Conservation (phyloP, 208 protist species). For the Sergeia podlipaevii region DNA sequence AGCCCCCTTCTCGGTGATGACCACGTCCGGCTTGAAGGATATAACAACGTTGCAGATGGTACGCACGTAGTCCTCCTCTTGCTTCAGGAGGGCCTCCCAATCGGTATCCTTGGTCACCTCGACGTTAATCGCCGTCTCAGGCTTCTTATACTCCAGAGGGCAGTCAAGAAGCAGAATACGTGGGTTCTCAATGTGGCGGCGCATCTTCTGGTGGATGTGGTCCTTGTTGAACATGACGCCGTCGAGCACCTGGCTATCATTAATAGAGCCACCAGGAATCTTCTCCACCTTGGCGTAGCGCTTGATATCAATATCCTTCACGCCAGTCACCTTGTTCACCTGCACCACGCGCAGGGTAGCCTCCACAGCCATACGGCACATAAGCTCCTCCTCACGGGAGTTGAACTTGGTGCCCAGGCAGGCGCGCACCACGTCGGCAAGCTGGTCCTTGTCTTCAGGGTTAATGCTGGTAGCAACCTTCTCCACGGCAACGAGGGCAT, state of each 20-base stretch:
- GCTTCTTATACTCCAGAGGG: slow-evolving; percentile 99
- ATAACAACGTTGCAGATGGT: slow-evolving; percentile 98
- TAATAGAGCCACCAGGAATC: slow-evolving; percentile 99
- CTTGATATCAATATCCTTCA: slow-evolving; percentile 99
- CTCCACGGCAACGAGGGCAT: slow-evolving; percentile 94
- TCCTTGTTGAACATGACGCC: slow-evolving; percentile 99
- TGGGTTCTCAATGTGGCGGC: slow-evolving; percentile 97
- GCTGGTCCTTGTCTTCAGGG: slow-evolving; percentile 82
- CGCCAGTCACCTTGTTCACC: slow-evolving; percentile 71
- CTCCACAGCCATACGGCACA: slow-evolving; percentile 98
- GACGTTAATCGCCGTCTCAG: slow-evolving; percentile 97
- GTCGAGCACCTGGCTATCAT: slow-evolving; percentile 97
- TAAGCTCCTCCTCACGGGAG: slow-evolving; percentile 94
- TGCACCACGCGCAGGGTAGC: slow-evolving; percentile 95
- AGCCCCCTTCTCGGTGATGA: slow-evolving; percentile 99
- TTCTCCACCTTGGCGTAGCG: slow-evolving; percentile 99
- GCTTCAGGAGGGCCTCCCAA: slow-evolving; percentile 95
- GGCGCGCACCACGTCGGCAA: slow-evolving; percentile 92
- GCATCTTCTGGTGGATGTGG: slow-evolving; percentile 99
- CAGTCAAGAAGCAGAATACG: slow-evolving; percentile 99
- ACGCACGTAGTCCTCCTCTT: slow-evolving; percentile 99
- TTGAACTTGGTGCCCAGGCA: slow-evolving; percentile 99
- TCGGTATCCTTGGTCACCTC: slow-evolving; percentile 98
- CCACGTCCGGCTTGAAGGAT: slow-evolving; percentile 98
- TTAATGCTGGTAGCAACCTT: slow-evolving; percentile 93